Percentiles rank a stretch among this genome's conserved stretches.
phyloP scores from a whole-genome alignment of 345 rosid species.

The Ricinus communis region DNA sequence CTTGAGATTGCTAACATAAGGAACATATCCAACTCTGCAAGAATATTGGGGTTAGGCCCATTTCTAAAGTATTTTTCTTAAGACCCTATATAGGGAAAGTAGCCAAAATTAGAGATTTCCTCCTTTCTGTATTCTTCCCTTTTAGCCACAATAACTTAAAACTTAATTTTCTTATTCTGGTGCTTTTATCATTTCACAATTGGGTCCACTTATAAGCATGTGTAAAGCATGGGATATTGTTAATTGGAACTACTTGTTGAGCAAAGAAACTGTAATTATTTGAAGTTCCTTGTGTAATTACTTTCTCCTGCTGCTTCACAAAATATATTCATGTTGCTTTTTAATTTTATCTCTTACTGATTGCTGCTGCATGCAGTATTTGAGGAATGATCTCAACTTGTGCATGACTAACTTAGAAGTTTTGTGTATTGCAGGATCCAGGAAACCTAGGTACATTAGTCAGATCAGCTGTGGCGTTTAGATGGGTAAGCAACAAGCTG shows the following conservation, averaged over 20 bases:
- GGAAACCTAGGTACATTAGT: constrained; percentile 91
- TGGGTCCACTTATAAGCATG: neutral
- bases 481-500: constrained; percentile 60
- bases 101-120: neutral
- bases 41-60: neutral
- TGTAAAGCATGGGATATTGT: neutral
- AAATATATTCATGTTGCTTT: constrained; percentile 1
- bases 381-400: constrained; percentile 10
- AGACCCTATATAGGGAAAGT: neutral
- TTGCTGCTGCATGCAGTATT: constrained; percentile 18
- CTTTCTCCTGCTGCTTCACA: constrained; percentile 6
- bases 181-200: neutral
- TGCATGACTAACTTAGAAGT: constrained; percentile 22
- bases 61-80: neutral
- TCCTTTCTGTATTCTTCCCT: neutral
- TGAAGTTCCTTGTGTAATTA: neutral
- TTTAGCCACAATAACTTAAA: neutral
- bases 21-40: neutral
- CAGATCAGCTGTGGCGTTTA: constrained; percentile 86
- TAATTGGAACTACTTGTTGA: neutral
- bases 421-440: constrained; percentile 66
- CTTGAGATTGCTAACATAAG: neutral
- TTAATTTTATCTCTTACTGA: constrained; percentile 6
- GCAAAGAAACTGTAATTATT: neutral
- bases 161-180: neutral